phyloP scores from a whole-genome alignment of 2,329 filamentous ascomycete genomes.

The Capronia coronata region DNA sequence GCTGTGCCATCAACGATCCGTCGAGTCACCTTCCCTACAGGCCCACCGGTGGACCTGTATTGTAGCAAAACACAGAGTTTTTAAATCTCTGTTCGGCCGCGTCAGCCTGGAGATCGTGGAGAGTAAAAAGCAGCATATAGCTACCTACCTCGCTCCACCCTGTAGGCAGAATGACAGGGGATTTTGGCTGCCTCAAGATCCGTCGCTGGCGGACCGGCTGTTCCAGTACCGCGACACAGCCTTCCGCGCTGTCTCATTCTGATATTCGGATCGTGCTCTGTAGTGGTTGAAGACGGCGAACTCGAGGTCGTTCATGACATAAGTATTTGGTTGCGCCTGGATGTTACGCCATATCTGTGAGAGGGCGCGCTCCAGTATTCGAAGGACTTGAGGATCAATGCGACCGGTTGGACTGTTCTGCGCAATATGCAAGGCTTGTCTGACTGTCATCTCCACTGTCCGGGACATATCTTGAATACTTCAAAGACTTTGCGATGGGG shows the following conservation, averaged over 20 bases:
- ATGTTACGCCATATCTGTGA: constrained; percentile 62
- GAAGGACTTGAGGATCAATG: constrained; percentile 55
- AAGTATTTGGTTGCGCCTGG: constrained; percentile 56
- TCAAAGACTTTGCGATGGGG: no score
- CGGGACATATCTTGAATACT: constrained; percentile 28
- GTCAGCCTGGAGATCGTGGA: background rate
- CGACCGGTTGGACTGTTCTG: constrained; percentile 64
- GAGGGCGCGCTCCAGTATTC: constrained; percentile 60
- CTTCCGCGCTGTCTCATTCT: constrained; percentile 26
- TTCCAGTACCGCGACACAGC: constrained; percentile 26
- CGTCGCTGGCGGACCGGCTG: constrained; percentile 11
- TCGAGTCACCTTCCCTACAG: no score
- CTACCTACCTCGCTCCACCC: background rate
- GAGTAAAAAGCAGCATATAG: background rate
- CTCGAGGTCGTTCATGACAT: constrained; percentile 68
- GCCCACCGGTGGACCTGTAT: no score
- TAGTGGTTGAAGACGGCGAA: constrained; percentile 70
- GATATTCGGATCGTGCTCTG: constrained; percentile 21
- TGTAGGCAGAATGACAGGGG: background rate
- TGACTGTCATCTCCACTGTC: constrained; percentile 44
- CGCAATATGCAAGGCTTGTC: constrained; percentile 67
- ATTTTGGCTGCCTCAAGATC: constrained; percentile 5
- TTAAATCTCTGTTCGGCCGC: background rate
- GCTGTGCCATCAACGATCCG: background rate
- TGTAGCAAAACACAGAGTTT: background rate